Evolutionary conservation across 208 protist species (phyloP).

Genomic region (Trypanosoma brucei): DNA sequence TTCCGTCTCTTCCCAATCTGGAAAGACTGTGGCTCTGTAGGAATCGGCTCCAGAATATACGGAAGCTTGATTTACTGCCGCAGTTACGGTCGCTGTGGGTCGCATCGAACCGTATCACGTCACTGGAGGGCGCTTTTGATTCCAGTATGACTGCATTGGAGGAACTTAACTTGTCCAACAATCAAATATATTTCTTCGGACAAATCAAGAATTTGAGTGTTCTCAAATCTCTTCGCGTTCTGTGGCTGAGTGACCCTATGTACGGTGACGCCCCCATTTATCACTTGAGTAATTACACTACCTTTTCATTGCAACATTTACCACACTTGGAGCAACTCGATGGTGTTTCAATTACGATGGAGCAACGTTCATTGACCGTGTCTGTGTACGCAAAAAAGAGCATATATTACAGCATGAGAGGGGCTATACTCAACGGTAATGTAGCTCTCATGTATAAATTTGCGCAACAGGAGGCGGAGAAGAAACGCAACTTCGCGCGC

Average conservation of each 20-base stretch:
- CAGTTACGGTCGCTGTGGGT: slow-evolving; percentile 77
- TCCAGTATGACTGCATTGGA: slow-evolving; percentile 44
- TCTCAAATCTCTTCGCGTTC: slow-evolving; percentile 55
- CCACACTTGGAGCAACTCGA: slow-evolving; percentile 79
- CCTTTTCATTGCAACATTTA: slow-evolving; percentile 79
- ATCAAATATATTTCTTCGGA: slow-evolving; percentile 78
- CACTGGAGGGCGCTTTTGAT: slow-evolving; percentile 46
- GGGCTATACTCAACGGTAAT: slow-evolving; percentile 87
- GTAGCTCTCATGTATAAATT: slow-evolving; percentile 42
- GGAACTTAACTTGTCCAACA: slow-evolving; percentile 90
- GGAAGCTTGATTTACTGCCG: slow-evolving; percentile 40
- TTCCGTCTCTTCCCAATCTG: slow-evolving; percentile 64
- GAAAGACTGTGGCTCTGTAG: slow-evolving; percentile 76
- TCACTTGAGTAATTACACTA: slow-evolving; percentile 92
- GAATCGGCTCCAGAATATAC: slow-evolving; percentile 59
- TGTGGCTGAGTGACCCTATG: slow-evolving; percentile 87
- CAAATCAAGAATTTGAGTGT: slow-evolving; percentile 75
- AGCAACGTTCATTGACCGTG: slow-evolving; percentile 79
- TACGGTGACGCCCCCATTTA: slow-evolving; percentile 91
- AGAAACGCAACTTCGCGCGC: slow-evolving; percentile 16
- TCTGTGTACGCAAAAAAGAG: slow-evolving; percentile 90
- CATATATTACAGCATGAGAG: slow-evolving; percentile 94
- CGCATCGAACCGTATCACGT: slow-evolving; percentile 67
- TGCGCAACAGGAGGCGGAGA: slow-evolving; percentile 22
- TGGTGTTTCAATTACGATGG: slow-evolving; percentile 54